Evolutionary conservation across 805 yeast species (phyloP), one percentile per base, ranked within the genome.

Genomic region (Yarrowia alimentaria): DNA sequence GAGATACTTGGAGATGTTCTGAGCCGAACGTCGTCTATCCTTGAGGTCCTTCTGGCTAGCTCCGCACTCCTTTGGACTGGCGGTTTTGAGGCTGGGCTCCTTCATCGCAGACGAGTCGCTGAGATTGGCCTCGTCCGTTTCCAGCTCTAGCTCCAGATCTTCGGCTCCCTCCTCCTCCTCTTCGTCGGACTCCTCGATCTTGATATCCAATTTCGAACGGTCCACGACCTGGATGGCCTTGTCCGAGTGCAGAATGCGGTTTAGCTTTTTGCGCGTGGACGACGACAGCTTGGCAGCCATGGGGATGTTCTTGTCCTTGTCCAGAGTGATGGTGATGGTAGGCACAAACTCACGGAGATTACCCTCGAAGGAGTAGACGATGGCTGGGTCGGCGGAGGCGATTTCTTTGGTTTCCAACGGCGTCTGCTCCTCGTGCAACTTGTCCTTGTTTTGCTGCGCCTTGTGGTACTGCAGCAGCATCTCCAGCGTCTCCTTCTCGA

Each of bases 401-500:
- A 40, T 28, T 25, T 40, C 47, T 25, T 19, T 40, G 26, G 17
- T 16, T 13, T 33, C 51, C 19, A 17, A n/a, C n/a, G n/a, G n/a
- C n/a, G n/a, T 29, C 17, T 19, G 29, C 32, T 33, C 50, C 16
- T 38, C 49, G 11, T 48, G 49, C 25, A 48, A 21, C 20, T 38
- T 34, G 5, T 25, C 29, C 22, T 35, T 37, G 28, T 51, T 29
- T 10, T 28, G 43, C 25, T 28, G 29, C 11, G 33, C 48, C 25
- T 55, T 43, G 29, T 47, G 59, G 48, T 58, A 60, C n/a, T 58
- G 62, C n/a, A 60, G 48, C n/a, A 62, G 55, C 32, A 50, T 20
- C 22, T 55, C 55, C 26, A 65, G 54, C 4, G 63, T 71, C 20
- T 78, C 74, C 53, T 71, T 73, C 31, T 75, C 72, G 18, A 83